Evolutionary conservation across 2,329 filamentous ascomycete genomes (phyloP), one percentile per base, ranked within the genome.

Genomic region (Polychaeton citri): DNA sequence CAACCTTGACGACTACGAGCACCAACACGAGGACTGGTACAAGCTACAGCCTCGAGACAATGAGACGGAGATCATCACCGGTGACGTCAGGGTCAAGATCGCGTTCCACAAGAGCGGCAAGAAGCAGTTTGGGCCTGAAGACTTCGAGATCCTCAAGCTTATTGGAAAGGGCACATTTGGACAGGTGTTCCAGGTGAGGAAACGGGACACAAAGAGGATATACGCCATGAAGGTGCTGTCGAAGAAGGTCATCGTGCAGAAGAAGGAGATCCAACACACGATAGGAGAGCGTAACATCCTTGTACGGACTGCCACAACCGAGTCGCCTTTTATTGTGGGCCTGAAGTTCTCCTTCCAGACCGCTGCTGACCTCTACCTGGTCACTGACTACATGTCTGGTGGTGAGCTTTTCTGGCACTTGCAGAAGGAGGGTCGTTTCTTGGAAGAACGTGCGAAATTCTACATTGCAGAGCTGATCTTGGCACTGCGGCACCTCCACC

Each of bases 221-320:
- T 98, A 98, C 54, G 90, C 90, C 43, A 98, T 98, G 90, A 98
- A 98, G 62, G 88, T 98, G 2, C 68, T 98, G 20, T 95, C 90
- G 34, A 98, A 98, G 71, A 98, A 98, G 69, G 90, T 98, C 36
- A 98, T 98, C 52, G 90, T 98, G 18, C 90, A 98, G 63, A 98
- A 98, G 74, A 98, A 98, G 63, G 90, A 98, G 60, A 86, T 98
- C 34, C 86, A 88, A 12, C 90, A 98, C 57, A 98, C 90, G 0
- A 79, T 98, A 24, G 90, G 90, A 46, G 90, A 98, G 63, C 76
- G 90, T 41, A 98, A 98, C 55, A 98, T 98, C 46, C 69, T 98
- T 33, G 90, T 98, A 28, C 81, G 90, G 45, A 98, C 90, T 4
- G 90, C 90, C 19, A 96, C 83, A 63, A 79, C 88, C 1, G 86